Conservation (phyloP, 2,329 filamentous ascomycete species). For the Diplodia intermedia region DNA sequence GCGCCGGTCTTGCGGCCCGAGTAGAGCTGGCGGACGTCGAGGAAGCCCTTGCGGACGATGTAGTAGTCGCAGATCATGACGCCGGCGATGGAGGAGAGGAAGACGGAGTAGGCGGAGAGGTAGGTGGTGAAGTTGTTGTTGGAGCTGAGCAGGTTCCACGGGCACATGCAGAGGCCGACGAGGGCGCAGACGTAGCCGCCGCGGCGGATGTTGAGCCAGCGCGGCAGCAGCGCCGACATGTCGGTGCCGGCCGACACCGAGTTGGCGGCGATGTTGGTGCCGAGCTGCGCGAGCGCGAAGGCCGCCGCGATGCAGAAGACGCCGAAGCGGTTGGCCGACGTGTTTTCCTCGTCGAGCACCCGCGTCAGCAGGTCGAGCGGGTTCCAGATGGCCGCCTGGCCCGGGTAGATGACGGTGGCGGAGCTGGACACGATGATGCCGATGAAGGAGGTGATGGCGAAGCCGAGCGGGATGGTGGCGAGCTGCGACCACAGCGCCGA, state of each 20-base stretch:
- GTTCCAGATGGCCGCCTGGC: slow-evolving; percentile 52
- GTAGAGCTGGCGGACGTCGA: slow-evolving; percentile 81
- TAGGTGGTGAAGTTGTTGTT: slow-evolving; percentile 90
- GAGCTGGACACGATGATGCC: slow-evolving; percentile 60
- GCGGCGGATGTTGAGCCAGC: slow-evolving; percentile 83
- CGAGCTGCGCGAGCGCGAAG: slow-evolving; percentile 75
- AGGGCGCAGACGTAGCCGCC: slow-evolving; percentile 85
- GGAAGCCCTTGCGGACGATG: slow-evolving; percentile 79
- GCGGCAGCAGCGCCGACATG: slow-evolving; percentile 79
- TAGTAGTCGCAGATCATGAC: slow-evolving; percentile 92
- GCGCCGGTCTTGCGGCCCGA: slow-evolving; percentile 69
- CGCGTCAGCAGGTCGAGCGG: slow-evolving; percentile 50
- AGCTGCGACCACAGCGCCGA: slow-evolving; percentile 85
- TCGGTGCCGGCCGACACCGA: slow-evolving; percentile 84
- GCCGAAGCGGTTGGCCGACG: slow-evolving; percentile 52
- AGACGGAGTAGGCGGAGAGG: slow-evolving; percentile 89
- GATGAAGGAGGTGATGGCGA: slow-evolving; percentile 78
- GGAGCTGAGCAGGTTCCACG: slow-evolving; percentile 76
- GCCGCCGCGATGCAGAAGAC: slow-evolving; percentile 62
- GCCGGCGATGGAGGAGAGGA: slow-evolving; percentile 92
- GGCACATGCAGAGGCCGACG: slow-evolving; percentile 84
- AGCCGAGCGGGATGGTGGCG: slow-evolving; percentile 57
- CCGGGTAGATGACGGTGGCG: slow-evolving; percentile 52
- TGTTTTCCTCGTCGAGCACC: slow-evolving; percentile 51
- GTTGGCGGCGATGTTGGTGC: slow-evolving; percentile 88